phyloP scores from a whole-genome alignment of 2,329 filamentous ascomycete genomes.

The Chrysoporthe puriensis region DNA sequence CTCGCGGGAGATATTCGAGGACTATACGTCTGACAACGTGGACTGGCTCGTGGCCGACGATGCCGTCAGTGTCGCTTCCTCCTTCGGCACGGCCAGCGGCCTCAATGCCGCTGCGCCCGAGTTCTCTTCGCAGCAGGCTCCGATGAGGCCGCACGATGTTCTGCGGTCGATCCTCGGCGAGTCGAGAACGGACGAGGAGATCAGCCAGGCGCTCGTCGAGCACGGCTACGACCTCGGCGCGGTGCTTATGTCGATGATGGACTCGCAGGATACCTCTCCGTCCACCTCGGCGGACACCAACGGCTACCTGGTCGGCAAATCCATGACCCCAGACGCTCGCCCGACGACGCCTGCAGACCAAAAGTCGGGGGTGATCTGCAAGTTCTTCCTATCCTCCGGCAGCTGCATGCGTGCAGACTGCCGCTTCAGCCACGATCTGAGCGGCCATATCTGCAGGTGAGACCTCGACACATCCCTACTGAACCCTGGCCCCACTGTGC shows the following conservation, averaged over 20 bases:
- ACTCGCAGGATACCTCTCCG: slow-evolving; percentile 54
- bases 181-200: slow-evolving; percentile 88
- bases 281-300: slow-evolving; percentile 44
- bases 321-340: slow-evolving; percentile 75
- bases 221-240: slow-evolving; percentile 94
- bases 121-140: slow-evolving; percentile 71
- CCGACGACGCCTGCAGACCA: slow-evolving; percentile 77
- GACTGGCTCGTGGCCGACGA: slow-evolving; percentile 97
- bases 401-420: slow-evolving; percentile 95
- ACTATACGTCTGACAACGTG: slow-evolving; percentile 91
- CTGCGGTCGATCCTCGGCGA: slow-evolving; percentile 91
- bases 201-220: slow-evolving; percentile 84
- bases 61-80: slow-evolving; percentile 78
- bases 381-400: slow-evolving; percentile 95
- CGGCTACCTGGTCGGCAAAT: slow-evolving; percentile 84
- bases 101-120: slow-evolving; percentile 83
- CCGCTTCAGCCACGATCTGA: slow-evolving; percentile 94
- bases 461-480: slow-evolving; percentile 43
- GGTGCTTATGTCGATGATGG: slow-evolving; percentile 88
- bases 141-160: slow-evolving; percentile 99
- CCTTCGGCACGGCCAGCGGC: slow-evolving; percentile 67
- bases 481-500: slow-evolving; percentile 20
- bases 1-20: slow-evolving; percentile 83
- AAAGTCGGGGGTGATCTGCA: slow-evolving; percentile 90
- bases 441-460: slow-evolving; percentile 97